Evolutionary conservation across 805 yeast species (phyloP), one percentile per base, ranked within the genome.

Genomic region (Lipomyces sp.): DNA sequence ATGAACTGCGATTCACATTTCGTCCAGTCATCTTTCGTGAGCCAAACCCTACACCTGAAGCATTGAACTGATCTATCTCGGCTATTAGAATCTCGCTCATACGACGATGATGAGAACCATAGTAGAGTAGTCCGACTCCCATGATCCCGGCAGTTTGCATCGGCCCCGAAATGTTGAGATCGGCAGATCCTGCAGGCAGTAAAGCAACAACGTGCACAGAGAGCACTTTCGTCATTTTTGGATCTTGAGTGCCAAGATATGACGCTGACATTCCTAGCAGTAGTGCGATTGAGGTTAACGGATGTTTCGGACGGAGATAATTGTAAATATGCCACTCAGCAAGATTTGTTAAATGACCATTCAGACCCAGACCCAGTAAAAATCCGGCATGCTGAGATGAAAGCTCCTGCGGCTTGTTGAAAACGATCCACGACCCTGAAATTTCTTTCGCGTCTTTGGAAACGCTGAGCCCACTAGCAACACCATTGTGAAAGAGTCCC

Each of bases 311-410:
- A 0, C 97, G 96, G 62, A 95, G 79, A 71, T 92, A 92, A 74
- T 94, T 93, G 76, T 92, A 95, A 37, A 94, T 90, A 75, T 93
- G 97, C 98, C 98, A 95, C 76, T 95, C 97, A 73, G 94, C 98
- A 33, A 95, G 78, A 53, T 83, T 82, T 64, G 84, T 86, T 72
- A 95, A 78, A 75, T 93, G 97, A 0, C 98, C 98, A 77, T 91
- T 91, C 37, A 95, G 79, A 0, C 99, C 99, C 33, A 95, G 80
- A 0, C 98, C 99, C 24, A 92, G 78, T n/a, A 95, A 77, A 72
- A 95, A 92, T 0, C 99, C 99, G 30, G 97, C 98, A 80, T 93
- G 97, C 68, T 90, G 93, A 0, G 97, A 84, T 71, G 86, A 87
- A 39, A 90, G 76, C n/a, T 79, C 82, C 0, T 84, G 83, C 0